Conservation (phyloP, 2,329 filamentous ascomycete species). For the Colletotrichum liaoningense region DNA sequence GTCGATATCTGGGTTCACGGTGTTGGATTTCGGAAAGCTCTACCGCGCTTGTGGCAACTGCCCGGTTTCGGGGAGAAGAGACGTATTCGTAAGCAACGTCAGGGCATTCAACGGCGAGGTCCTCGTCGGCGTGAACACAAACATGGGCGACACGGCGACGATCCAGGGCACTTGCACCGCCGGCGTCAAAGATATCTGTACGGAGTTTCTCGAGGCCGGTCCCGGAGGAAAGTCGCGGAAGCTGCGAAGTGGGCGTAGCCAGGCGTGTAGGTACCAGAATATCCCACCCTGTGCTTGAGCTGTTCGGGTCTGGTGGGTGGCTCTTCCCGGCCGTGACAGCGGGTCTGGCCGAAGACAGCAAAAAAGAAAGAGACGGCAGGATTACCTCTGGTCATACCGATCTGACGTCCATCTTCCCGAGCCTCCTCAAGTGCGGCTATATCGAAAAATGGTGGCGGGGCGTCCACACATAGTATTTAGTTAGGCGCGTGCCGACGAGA, state of each 20-base stretch:
- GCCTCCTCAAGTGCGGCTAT: too few relatives aligned
- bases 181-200: slow-evolving; percentile 36
- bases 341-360: too few relatives aligned
- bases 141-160: slow-evolving; percentile 35
- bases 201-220: slow-evolving; percentile 34
- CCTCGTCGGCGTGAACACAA: slow-evolving; percentile 36
- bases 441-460: too few relatives aligned
- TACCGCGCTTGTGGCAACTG: slow-evolving; percentile 37
- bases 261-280: too few relatives aligned
- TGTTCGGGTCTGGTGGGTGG: too few relatives aligned
- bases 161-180: slow-evolving; percentile 35
- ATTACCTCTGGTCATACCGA: too few relatives aligned
- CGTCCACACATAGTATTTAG: too few relatives aligned
- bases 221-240: slow-evolving; percentile 36
- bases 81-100: slow-evolving; percentile 36
- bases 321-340: too few relatives aligned
- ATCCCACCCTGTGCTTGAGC: too few relatives aligned
- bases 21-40: slow-evolving; percentile 35
- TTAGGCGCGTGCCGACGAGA: too few relatives aligned
- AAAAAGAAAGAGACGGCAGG: too few relatives aligned
- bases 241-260: not conserved
- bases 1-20: slow-evolving; percentile 34
- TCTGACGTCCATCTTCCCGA: too few relatives aligned
- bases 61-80: slow-evolving; percentile 33
- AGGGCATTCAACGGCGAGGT: slow-evolving; percentile 37